A percentile compares a stretch with the other conserved stretches of the same genome.
These are phyloP conservation scores for Dioscorea cayenensis DNA, from an alignment of 116 monocot species.

Conservation along the genomic window DNA sequence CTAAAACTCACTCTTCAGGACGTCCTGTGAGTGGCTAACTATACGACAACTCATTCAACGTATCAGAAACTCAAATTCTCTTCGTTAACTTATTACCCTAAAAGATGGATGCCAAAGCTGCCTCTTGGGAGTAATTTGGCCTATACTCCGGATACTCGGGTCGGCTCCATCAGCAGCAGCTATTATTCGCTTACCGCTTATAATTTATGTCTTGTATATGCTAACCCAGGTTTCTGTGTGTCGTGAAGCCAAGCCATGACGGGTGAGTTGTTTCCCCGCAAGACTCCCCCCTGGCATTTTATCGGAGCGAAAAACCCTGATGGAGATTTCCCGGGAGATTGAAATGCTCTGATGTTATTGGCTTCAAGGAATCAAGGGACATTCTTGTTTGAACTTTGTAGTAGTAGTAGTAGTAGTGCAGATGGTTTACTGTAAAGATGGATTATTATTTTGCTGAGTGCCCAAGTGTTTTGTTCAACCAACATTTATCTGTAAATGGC, in stretches of 20 bases:
- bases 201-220: slow-evolving; percentile 7
- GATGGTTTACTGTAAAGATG: not conserved
- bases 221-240: not conserved
- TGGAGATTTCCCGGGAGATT: not conserved
- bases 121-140: not conserved
- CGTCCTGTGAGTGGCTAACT: slow-evolving; percentile 19
- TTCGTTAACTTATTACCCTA: not conserved
- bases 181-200: not conserved
- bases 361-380: not conserved
- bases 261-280: not conserved
- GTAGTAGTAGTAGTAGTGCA: not conserved
- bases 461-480: not conserved
- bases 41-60: slow-evolving; percentile 1
- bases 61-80: not conserved
- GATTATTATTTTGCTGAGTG: not conserved
- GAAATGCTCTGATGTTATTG: not conserved
- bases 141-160: not conserved
- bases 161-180: not conserved
- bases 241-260: not conserved
- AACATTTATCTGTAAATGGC: not conserved
- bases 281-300: not conserved
- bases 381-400: not conserved
- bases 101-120: not conserved
- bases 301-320: not conserved
- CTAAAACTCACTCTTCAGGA: slow-evolving; percentile 79